Percentiles rank a stretch among this genome's conserved stretches.
phyloP scores from a whole-genome alignment of 192 early-diverging fungal genomes.

The Thamnidium elegans region DNA sequence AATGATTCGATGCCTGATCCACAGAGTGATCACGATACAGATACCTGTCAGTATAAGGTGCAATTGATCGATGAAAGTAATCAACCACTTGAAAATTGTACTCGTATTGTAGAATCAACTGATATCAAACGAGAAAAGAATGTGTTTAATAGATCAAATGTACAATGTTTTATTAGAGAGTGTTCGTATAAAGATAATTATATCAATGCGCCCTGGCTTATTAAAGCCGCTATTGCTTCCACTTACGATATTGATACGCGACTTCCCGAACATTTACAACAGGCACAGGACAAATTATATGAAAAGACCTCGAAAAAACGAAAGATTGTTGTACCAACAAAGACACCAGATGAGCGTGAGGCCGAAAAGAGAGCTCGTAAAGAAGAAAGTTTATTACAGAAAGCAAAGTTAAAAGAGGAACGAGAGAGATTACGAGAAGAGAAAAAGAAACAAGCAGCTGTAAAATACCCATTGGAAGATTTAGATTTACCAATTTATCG shows the following conservation, averaged over 20 bases:
- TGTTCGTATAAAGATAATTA: constrained; percentile 63
- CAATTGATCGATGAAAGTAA: constrained; percentile 51
- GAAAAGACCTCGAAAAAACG: constrained; percentile 24
- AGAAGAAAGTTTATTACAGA: constrained; percentile 39
- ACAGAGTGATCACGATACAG: neutral
- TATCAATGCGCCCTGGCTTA: constrained; percentile 68
- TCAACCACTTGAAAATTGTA: constrained; percentile 44
- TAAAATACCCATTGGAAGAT: constrained; percentile 86
- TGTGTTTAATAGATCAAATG: constrained; percentile 58
- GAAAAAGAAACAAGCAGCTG: constrained; percentile 33
- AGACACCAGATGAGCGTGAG: constrained; percentile 21
- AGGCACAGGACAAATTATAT: constrained; percentile 36
- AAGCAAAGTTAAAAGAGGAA: constrained; percentile 23
- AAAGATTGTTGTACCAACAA: neutral
- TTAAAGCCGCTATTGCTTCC: constrained; percentile 45
- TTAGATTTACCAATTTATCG: constrained; percentile 55
- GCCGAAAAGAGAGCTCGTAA: constrained; percentile 26
- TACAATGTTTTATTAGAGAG: constrained; percentile 69
- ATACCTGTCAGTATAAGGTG: constrained; percentile 36
- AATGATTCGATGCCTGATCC: neutral
- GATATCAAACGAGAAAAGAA: constrained; percentile 51
- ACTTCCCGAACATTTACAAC: constrained; percentile 43
- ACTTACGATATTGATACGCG: constrained; percentile 34
- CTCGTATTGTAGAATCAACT: constrained; percentile 36
- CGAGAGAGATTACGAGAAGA: constrained; percentile 34